Base-by-base conservation (phyloP, 305 asterid species). In the Salvia sclarea region DNA sequence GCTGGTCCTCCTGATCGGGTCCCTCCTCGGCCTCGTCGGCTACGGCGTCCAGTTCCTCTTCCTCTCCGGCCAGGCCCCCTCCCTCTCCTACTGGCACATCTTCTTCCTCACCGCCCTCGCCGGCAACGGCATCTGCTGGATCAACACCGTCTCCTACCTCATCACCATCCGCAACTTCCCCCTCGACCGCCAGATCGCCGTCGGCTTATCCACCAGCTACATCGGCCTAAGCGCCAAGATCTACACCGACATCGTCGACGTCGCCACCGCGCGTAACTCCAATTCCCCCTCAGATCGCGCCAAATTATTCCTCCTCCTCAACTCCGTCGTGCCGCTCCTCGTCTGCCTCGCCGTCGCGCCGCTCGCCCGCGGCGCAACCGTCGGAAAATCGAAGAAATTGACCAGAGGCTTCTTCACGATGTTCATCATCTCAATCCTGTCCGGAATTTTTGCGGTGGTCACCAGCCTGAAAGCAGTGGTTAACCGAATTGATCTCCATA, bases 101-200 rank as follows among this genome's bases (percentile, higher is more conserved):
- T 86, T 92, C 22, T 5, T 83, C 1, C 90, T 89, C 0, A 89
- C 94, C 10, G 82, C 79, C 30, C 22, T 92, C 16, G 91, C 98
- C 2, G 96, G 96, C 14, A 92, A 86, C 75, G 74, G 91, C 58
- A 83, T 92, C 3, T 86, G 94, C 59, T 92, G 98, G 96, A 84
- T 89, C n/a, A 92, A 92, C 79, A 92, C 96, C 0, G 96, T 89
- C 11, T 82, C 85, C 24, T 85, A 87, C 73, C 63, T 86, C 0
- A 60, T 87, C 12, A 66, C 79, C 7, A 86, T 92, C 6, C 66
- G 65, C 22, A 86, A 89, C 20, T 92, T 89, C 79, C 94, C 95
- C 2, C 71, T 84, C 44, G 94, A 92, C 8, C 86, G 89, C 5
- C 96, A 87, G 76, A 76, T 89, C 18, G 94, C 94, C 0, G 88